These are phyloP conservation scores for Metschnikowia dekortorum DNA, from an alignment of 805 yeast species.

Conservation along the genomic window DNA sequence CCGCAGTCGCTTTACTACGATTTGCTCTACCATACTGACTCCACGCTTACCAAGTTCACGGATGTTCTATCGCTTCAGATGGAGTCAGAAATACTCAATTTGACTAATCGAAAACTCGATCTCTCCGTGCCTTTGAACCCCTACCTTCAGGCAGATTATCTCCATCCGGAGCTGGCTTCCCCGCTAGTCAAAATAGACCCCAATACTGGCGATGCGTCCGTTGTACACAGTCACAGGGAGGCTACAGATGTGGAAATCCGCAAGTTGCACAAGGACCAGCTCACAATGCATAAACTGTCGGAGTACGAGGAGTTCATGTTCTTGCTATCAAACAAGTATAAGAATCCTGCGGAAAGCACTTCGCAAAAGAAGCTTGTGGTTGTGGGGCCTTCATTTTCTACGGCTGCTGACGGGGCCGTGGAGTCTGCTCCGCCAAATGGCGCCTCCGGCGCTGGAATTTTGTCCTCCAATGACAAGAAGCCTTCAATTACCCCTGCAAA, in stretches of 20 bases:
- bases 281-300: constrained; percentile 57
- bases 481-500: constrained; percentile 5
- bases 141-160: constrained; percentile 43
- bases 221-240: constrained; percentile 30
- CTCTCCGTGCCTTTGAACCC: constrained; percentile 73
- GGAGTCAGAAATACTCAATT: constrained; percentile 81
- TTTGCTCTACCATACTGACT: constrained; percentile 76
- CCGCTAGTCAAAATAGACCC: constrained; percentile 45
- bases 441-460: constrained; percentile 2
- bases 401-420: constrained; percentile 12
- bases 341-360: constrained; percentile 32
- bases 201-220: constrained; percentile 27
- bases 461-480: constrained; percentile 5
- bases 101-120: constrained; percentile 75
- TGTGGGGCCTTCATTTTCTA: constrained; percentile 28
- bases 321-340: constrained; percentile 37
- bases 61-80: constrained; percentile 74
- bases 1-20: constrained; percentile 81
- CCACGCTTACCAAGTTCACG: constrained; percentile 65
- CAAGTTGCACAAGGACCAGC: constrained; percentile 40
- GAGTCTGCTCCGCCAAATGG: constrained; percentile 16
- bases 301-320: constrained; percentile 90
- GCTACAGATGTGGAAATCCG: constrained; percentile 25
- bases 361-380: constrained; percentile 37
- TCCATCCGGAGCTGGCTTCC: constrained; percentile 44